Evolutionary conservation across 2,329 filamentous ascomycete species (phyloP).

Genomic region (Sporothrix pseudoabietina): DNA sequence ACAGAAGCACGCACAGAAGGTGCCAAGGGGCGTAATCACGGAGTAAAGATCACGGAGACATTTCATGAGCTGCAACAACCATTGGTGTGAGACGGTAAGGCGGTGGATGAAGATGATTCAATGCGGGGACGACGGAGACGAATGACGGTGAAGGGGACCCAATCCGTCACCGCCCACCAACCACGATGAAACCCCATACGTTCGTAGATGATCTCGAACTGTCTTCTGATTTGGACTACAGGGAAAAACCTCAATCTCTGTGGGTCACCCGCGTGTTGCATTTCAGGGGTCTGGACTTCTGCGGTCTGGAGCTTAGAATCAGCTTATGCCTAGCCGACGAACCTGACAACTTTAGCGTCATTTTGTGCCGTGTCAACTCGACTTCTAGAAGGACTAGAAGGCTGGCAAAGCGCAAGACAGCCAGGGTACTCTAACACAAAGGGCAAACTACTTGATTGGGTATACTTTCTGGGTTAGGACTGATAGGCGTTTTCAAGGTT

Average conservation of each 20-base stretch:
- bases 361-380: neutral
- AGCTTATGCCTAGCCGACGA: neutral
- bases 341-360: neutral
- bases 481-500: no score
- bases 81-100: no score
- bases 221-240: neutral
- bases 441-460: neutral
- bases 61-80: no score
- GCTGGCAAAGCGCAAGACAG: neutral
- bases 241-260: neutral
- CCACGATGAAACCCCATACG: no score
- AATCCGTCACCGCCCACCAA: neutral
- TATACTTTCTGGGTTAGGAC: neutral
- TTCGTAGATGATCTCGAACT: no score
- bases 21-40: neutral
- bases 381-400: neutral
- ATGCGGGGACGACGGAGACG: neutral
- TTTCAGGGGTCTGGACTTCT: no score
- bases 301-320: neutral
- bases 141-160: neutral
- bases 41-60: neutral
- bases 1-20: neutral
- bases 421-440: no score
- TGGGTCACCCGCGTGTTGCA: neutral
- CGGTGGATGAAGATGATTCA: neutral